Percentiles rank a stretch among this genome's conserved stretches.
These are phyloP conservation scores for Kodamaea neixiangensis DNA, from an alignment of 805 yeast species.

Conservation along the genomic window DNA sequence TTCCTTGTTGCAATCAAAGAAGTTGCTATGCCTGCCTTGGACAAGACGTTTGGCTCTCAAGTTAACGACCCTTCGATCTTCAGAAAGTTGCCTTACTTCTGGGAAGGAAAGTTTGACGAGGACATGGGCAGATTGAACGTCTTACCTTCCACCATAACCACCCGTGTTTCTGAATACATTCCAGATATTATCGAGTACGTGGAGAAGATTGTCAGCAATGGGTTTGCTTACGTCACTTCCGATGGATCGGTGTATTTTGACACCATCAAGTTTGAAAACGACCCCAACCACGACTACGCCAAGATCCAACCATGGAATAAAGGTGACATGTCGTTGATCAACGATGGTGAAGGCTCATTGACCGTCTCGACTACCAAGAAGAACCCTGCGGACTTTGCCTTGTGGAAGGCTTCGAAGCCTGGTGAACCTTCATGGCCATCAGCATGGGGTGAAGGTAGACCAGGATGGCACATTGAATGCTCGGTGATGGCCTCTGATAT, in stretches of 20 bases:
- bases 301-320: constrained; percentile 98
- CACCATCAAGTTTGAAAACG: constrained; percentile 74
- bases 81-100: constrained; percentile 76
- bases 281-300: constrained; percentile 80
- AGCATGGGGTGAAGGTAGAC: constrained; percentile 97
- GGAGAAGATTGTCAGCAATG: constrained; percentile 68
- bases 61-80: constrained; percentile 86
- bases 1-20: constrained; percentile 64
- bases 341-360: constrained; percentile 94
- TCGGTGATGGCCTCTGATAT: constrained; percentile 97
- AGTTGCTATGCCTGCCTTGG: constrained; percentile 72
- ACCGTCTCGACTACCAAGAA: constrained; percentile 54
- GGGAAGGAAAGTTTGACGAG: constrained; percentile 83
- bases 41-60: constrained; percentile 66
- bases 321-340: constrained; percentile 79
- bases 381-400: constrained; percentile 84
- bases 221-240: constrained; percentile 77
- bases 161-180: constrained; percentile 93
- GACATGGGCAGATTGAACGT: constrained; percentile 90
- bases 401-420: constrained; percentile 95
- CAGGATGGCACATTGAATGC: constrained; percentile 99
- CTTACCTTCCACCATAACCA: constrained; percentile 78
- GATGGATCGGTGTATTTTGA: constrained; percentile 98
- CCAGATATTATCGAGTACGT: constrained; percentile 90
- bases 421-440: constrained; percentile 97